Percentiles rank a stretch among this genome's conserved stretches.
These are phyloP conservation scores for Scheffersomyces titani DNA, from an alignment of 1,139 yeast genomes.

Conservation along the genomic window DNA sequence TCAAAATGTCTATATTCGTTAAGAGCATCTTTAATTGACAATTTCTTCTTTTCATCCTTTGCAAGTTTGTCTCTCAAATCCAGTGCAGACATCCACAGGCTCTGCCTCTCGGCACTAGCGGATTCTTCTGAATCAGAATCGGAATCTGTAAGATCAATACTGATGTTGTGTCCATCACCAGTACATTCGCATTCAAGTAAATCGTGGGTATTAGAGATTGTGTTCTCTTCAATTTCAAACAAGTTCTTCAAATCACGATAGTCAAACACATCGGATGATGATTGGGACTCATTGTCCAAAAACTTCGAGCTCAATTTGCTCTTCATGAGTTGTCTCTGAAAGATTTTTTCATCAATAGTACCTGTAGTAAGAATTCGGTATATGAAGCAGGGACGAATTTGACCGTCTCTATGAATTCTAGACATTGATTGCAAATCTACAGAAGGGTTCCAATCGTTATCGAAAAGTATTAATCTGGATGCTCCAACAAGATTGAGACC, in stretches of 20 bases:
- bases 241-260: conserved; percentile 70
- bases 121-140: conserved; percentile 13
- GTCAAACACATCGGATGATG: conserved; percentile 52
- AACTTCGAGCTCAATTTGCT: conserved; percentile 77
- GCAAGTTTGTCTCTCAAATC: conserved; percentile 39
- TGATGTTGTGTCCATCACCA: conserved; percentile 41
- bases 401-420: conserved; percentile 93
- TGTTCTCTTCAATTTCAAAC: conserved; percentile 57
- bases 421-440: conserved; percentile 96
- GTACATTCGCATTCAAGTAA: conserved; percentile 71
- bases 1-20: conserved; percentile 63
- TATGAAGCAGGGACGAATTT: conserved; percentile 71
- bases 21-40: conserved; percentile 56
- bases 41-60: conserved; percentile 27
- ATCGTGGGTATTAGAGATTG: conserved; percentile 80
- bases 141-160: conserved; percentile 10
- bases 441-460: conserved; percentile 95
- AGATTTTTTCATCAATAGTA: conserved; percentile 90
- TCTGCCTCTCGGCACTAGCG: conserved; percentile 12
- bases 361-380: conserved; percentile 88
- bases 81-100: conserved; percentile 54
- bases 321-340: conserved; percentile 91
- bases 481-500: conserved; percentile 93
- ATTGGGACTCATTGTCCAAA: conserved; percentile 51
- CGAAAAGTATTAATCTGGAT: conserved; percentile 77